A percentile compares a stretch with the other conserved stretches of the same genome.
phyloP scores from a whole-genome alignment of 2,329 filamentous ascomycete genomes.

The Hymenoscyphus scutula region DNA sequence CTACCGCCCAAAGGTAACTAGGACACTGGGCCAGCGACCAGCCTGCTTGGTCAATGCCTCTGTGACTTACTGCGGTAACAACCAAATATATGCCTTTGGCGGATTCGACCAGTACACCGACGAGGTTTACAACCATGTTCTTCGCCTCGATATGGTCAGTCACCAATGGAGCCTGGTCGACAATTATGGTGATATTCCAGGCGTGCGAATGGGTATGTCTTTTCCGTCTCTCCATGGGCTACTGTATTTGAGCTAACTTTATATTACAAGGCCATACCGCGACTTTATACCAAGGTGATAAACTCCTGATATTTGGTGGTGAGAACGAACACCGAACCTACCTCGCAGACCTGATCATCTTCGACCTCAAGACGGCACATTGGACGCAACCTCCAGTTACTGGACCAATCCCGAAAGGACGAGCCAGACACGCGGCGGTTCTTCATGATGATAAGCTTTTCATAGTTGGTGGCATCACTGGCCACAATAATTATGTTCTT shows the following conservation, averaged over 20 bases:
- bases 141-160: slow-evolving; percentile 80
- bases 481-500: slow-evolving; percentile 85
- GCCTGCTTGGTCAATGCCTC: slow-evolving; percentile 97
- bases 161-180: slow-evolving; percentile 95
- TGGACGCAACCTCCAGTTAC: slow-evolving; percentile 91
- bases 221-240: neutral
- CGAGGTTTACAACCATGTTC: slow-evolving; percentile 97
- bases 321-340: slow-evolving; percentile 98
- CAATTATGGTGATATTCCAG: slow-evolving; percentile 97
- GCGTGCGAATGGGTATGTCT: slow-evolving; percentile 84
- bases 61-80: slow-evolving; percentile 97
- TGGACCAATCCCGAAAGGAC: slow-evolving; percentile 81
- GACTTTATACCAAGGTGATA: slow-evolving; percentile 88
- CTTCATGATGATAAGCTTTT: slow-evolving; percentile 96
- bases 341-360: slow-evolving; percentile 91
- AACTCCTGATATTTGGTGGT: slow-evolving; percentile 94
- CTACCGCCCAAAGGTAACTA: slow-evolving; percentile 81
- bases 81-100: slow-evolving; percentile 96
- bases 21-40: slow-evolving; percentile 75
- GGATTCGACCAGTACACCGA: slow-evolving; percentile 99
- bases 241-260: slow-evolving; percentile 7
- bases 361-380: slow-evolving; percentile 89
- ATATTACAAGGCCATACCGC: slow-evolving; percentile 75
- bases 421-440: slow-evolving; percentile 86
- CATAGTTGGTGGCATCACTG: slow-evolving; percentile 92